A percentile compares a stretch with the other conserved stretches of the same genome.
Conservation (phyloP, 2,329 filamentous ascomycete species). For the Penicillium sp. region DNA sequence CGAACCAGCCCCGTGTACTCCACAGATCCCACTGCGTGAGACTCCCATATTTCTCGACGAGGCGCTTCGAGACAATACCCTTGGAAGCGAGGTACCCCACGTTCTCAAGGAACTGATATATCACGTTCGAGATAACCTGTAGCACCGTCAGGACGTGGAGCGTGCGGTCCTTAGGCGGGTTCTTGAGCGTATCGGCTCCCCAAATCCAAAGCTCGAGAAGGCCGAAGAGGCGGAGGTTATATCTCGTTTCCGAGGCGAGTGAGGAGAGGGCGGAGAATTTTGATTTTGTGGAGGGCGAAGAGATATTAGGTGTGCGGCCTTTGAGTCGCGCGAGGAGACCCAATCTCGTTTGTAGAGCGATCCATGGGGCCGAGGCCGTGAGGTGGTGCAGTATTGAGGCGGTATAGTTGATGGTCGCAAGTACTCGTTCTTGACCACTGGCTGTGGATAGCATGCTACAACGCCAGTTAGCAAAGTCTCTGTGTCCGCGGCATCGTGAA, state of each 20-base stretch:
- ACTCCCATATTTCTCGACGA: constrained; percentile 48
- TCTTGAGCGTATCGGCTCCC: constrained; percentile 65
- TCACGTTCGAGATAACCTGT: constrained; percentile 67
- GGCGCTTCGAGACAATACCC: constrained; percentile 60
- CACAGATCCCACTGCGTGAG: constrained; percentile 66
- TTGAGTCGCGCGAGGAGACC: constrained; percentile 42
- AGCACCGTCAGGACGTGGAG: constrained; percentile 61
- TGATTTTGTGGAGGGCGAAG: constrained; percentile 40
- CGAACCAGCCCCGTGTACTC: constrained; percentile 79
- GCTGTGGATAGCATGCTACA: constrained; percentile 66
- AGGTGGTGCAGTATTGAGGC: constrained; percentile 64
- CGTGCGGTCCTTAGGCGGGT: constrained; percentile 44
- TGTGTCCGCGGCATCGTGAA: not conserved
- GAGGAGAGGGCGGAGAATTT: constrained; percentile 51
- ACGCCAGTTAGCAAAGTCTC: constrained; percentile 1
- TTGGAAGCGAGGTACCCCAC: constrained; percentile 73
- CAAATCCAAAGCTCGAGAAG: constrained; percentile 76
- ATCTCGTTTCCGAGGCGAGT: constrained; percentile 53
- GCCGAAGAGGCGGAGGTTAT: constrained; percentile 59
- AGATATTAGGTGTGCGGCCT: constrained; percentile 5
- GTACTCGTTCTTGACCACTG: constrained; percentile 67
- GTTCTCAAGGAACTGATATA: constrained; percentile 83
- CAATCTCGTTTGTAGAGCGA: constrained; percentile 45
- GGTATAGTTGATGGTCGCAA: constrained; percentile 69
- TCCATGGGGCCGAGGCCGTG: constrained; percentile 54